Percentiles rank a stretch among this genome's conserved stretches.
Evolutionary conservation across 1,284 basidiomycete species (phyloP).

Genomic region (Wallemia mellicola): DNA sequence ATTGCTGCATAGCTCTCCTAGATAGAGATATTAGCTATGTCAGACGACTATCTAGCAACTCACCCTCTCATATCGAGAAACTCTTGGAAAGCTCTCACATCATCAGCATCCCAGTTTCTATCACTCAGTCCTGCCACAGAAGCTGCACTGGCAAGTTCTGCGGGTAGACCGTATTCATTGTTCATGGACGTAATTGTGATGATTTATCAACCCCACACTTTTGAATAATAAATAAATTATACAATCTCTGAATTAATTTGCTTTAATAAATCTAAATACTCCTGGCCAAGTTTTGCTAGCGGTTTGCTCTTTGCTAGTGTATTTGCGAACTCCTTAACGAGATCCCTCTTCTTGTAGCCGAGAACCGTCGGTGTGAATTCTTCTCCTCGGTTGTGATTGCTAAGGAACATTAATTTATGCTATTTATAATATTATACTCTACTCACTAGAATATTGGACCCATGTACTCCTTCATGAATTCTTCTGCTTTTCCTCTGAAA

Average conservation of each 20-base stretch:
- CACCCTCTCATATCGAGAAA: not conserved
- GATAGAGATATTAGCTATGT: no score
- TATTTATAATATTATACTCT: no score
- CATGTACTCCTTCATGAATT: conserved; percentile 53
- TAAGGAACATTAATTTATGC: conserved; percentile 1
- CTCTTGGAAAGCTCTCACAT: not conserved
- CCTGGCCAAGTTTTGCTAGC: conserved; percentile 32
- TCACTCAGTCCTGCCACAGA: not conserved
- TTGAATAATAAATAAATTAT: not conserved
- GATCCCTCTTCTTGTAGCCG: conserved; percentile 41
- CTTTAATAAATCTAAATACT: conserved; percentile 46
- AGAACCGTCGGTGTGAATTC: conserved; percentile 37
- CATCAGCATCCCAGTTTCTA: not conserved
- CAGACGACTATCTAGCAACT: not conserved
- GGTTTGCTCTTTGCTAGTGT: conserved; percentile 48
- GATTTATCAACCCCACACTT: not conserved
- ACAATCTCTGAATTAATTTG: conserved; percentile 4
- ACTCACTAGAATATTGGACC: conserved; percentile 27
- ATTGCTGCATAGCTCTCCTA: not conserved
- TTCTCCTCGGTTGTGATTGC: conserved; percentile 30
- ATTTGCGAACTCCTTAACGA: conserved; percentile 43
- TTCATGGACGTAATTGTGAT: not conserved
- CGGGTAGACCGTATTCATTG: not conserved
- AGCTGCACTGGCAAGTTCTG: not conserved
- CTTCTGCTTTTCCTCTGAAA: conserved; percentile 53